phyloP scores from a whole-genome alignment of 768 basidiomycete genomes.

The Pleurotus citrinopileatus region DNA sequence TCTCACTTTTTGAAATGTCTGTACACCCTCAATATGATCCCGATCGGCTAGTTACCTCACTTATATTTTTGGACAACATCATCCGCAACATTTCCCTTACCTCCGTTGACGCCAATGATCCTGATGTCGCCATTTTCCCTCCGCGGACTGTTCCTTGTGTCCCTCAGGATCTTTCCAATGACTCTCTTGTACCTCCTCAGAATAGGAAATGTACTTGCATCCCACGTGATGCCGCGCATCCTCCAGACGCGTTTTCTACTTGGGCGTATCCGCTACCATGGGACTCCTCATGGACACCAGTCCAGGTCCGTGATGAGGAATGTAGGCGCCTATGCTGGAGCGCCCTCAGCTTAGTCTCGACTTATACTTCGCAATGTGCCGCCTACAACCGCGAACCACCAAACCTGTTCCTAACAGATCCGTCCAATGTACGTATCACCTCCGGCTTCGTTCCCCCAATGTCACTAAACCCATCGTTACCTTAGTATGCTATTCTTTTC shows the following conservation, averaged over 20 bases:
- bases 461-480: conserved; percentile 10
- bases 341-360: conserved; percentile 64
- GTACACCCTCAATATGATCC: conserved; percentile 64
- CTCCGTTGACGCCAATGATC: conserved; percentile 53
- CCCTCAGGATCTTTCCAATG: conserved; percentile 19
- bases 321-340: conserved; percentile 78
- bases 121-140: conserved; percentile 49
- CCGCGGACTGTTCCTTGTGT: conserved; percentile 47
- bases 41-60: conserved; percentile 48
- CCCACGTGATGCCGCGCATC: conserved; percentile 29
- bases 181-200: neutral
- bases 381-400: conserved; percentile 59
- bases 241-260: conserved; percentile 31
- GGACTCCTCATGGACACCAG: conserved; percentile 53
- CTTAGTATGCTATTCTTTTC: conserved; percentile 63
- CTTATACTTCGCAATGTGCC: conserved; percentile 65
- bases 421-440: conserved; percentile 55
- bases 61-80: conserved; percentile 62
- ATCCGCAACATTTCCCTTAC: conserved; percentile 56
- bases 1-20: conserved; percentile 76
- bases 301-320: conserved; percentile 63
- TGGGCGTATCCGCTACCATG: conserved; percentile 58
- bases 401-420: conserved; percentile 58
- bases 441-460: conserved; percentile 12
- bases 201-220: conserved; percentile 45